Evolutionary conservation across 1,284 basidiomycete species (phyloP), one percentile per base, ranked within the genome.

Genomic region (Malassezia cuniculi): DNA sequence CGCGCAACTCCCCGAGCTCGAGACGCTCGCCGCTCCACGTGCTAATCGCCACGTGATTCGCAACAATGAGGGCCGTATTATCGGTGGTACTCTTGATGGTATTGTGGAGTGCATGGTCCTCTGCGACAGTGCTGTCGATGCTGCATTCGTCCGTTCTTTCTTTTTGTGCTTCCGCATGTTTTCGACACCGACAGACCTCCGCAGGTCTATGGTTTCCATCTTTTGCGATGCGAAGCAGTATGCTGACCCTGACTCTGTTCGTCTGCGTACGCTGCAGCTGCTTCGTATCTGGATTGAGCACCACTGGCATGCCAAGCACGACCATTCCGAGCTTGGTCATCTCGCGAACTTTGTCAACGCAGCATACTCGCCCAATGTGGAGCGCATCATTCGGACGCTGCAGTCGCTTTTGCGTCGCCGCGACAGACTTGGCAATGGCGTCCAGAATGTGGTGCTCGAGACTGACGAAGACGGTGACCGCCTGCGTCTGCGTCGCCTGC

Each of bases 141-240:
- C 80, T 12, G 77, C 78, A 0, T 87, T 94, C 62, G 75, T 80
- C 17, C 77, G 79, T 1, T 81, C 89, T 12, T 95, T 97, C 72
- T 90, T 89, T 74, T 73, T 89, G 60, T 93, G 87, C 1, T 97
- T 97, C 74, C 78, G 90, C n/a, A 70, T 94, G 49, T 95, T 94
- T 69, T 78, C 82, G 1, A 78, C 80, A 0, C 82, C 90, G 1
- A 43, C 69, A 6, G 79, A 82, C 42, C 75, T 97, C 20, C n/a
- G n/a, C n/a, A n/a, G n/a, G n/a, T n/a, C n/a, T n/a, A n/a, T n/a
- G n/a, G n/a, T n/a, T n/a, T n/a, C n/a, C n/a, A n/a, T n/a, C n/a
- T n/a, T n/a, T n/a, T n/a, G n/a, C n/a, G n/a, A n/a, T n/a, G n/a
- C n/a, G n/a, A n/a, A n/a, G n/a, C n/a, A n/a, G n/a, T n/a, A n/a